A percentile compares a stretch with the other conserved stretches of the same genome.
Conservation (phyloP, 768 basidiomycete genomes). For the Mycena latifolia region DNA sequence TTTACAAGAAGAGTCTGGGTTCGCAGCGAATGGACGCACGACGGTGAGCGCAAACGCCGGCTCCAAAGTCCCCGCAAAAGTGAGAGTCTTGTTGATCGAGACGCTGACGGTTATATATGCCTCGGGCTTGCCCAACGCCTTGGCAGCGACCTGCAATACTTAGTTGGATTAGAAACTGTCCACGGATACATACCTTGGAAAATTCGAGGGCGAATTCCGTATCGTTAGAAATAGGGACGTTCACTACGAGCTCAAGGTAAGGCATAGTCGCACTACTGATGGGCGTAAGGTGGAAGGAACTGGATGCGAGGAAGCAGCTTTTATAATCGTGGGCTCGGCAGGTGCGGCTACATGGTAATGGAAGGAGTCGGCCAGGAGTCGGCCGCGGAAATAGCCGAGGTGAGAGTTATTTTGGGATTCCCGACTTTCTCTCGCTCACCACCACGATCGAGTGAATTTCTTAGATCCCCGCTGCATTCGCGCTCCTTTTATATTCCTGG, state of each 20-base stretch:
- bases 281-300: not conserved
- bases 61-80: constrained; percentile 73
- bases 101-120: constrained; percentile 65
- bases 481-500: not conserved
- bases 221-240: constrained; percentile 56
- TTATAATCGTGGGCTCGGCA: no score
- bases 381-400: no score
- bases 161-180: not conserved
- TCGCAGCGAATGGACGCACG: constrained; percentile 52
- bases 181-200: constrained; percentile 59
- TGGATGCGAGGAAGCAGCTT: no score
- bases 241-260: constrained; percentile 56
- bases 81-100: constrained; percentile 68
- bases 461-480: no score
- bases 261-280: constrained; percentile 56
- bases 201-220: constrained; percentile 64
- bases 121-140: constrained; percentile 68
- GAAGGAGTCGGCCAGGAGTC: no score
- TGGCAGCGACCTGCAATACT: constrained; percentile 60
- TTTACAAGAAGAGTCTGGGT: not conserved
- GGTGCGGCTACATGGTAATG: no score
- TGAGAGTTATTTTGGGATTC: no score
- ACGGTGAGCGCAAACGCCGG: constrained; percentile 72
- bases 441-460: no score
- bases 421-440: no score